Evolutionary conservation across 1,139 yeast species (phyloP), one percentile per base, ranked within the genome.

Genomic region (Kazachstania sp.): DNA sequence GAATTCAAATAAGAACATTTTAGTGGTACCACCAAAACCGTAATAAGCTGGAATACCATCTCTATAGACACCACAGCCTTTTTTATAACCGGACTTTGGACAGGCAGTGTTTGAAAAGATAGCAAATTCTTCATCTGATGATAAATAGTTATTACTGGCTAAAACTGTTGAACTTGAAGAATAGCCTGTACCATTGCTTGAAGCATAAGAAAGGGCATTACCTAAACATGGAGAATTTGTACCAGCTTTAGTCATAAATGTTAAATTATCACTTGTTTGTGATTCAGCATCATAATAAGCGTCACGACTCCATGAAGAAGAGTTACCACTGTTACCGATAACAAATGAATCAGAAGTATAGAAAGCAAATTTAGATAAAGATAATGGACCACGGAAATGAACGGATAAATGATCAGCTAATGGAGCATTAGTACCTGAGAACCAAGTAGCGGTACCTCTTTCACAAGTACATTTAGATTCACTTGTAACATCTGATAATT

Each of bases 371-470:
- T 81, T 77, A 53, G 70, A 70, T 59, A 82, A 71, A 51, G 70
- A 70, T 52, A 83, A 63, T 20, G 94, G 94, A 55, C 94, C 94
- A 72, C 94, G 79, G 66, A 83, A 77, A 64, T 84, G 94, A 32
- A 83, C 86, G n/a, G 88, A 80, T 46, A 84, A 68, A 58, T 80
- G 86, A 55, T 77, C 82, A 54, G 82, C 72, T 48, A 83, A 67
- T 15, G 94, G 94, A 42, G 88, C 71, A 65, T 80, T 76, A 48
- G 74, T 65, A 38, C 92, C 92, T 18, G 72, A 66, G 63, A 83
- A 82, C 45, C 73, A 60, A 34, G 67, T 56, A 26, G 63, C 58
- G 5, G 54, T 56, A 15, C 66, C 70, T 8, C 68, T 59, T 52
- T 69, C 69, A 64, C 84, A 81, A 16, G 76, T 55, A 70, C 92